phyloP scores from a whole-genome alignment of 164 flowering plant species.

The Nymphaea colorata region DNA sequence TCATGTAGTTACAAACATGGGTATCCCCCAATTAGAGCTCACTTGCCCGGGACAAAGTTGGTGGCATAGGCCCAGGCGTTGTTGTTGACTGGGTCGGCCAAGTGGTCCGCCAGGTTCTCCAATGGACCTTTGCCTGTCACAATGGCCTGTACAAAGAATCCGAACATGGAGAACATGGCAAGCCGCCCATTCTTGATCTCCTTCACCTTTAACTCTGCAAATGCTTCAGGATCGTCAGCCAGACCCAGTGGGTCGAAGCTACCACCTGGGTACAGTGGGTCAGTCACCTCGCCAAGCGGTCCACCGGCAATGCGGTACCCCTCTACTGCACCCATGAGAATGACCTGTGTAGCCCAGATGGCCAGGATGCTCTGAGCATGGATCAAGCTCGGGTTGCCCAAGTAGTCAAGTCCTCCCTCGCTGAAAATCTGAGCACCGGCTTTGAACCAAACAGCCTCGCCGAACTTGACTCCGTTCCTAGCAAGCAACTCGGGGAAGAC shows the following conservation, averaged over 20 bases:
- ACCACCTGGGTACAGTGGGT: constrained; percentile 31
- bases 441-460: constrained; percentile 44
- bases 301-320: constrained; percentile 36
- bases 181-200: constrained; percentile 30
- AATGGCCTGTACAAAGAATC: constrained; percentile 13
- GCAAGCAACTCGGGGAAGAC: constrained; percentile 35
- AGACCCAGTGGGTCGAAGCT: constrained; percentile 30
- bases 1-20: too few relatives aligned
- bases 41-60: constrained; percentile 16
- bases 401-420: constrained; percentile 36
- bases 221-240: constrained; percentile 30
- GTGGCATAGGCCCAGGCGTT: constrained; percentile 9
- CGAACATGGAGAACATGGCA: constrained; percentile 36
- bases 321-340: constrained; percentile 30
- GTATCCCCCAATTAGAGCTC: not conserved
- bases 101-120: constrained; percentile 7
- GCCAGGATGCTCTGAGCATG: constrained; percentile 41
- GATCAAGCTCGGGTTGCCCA: constrained; percentile 42
- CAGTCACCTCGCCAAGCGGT: constrained; percentile 25
- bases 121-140: constrained; percentile 7
- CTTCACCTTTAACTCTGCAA: constrained; percentile 20
- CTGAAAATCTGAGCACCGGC: constrained; percentile 39
- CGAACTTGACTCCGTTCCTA: constrained; percentile 33
- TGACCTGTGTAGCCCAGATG: constrained; percentile 26
- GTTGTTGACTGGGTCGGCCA: constrained; percentile 6